Percentiles rank a stretch among this genome's conserved stretches.
phyloP scores from a whole-genome alignment of 2,329 filamentous ascomycete species.

The Chaetomium sp. region DNA sequence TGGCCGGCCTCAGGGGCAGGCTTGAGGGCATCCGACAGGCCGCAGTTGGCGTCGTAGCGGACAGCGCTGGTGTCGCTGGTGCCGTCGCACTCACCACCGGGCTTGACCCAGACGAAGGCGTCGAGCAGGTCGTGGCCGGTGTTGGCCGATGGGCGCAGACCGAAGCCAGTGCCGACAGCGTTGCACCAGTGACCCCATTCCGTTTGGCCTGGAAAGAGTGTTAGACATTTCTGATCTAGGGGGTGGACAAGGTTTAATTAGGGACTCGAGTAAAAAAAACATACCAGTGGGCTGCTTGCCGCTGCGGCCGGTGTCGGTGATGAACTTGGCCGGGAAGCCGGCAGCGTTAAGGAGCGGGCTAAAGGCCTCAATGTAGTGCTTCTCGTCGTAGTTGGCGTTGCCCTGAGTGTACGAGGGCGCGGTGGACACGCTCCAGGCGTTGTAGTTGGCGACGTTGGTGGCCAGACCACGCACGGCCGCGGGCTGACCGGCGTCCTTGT shows the following conservation, averaged over 20 bases:
- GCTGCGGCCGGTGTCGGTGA: constrained; percentile 47
- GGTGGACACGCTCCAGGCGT: constrained; percentile 37
- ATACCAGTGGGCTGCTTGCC: constrained; percentile 50
- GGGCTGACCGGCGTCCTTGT: constrained; percentile 44
- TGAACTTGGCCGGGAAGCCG: constrained; percentile 43
- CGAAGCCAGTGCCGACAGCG: constrained; percentile 38
- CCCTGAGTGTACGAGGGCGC: constrained; percentile 42
- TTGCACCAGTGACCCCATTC: constrained; percentile 58
- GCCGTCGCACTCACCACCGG: constrained; percentile 53
- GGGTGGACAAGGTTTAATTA: neutral
- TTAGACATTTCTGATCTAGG: neutral
- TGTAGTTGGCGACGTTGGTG: constrained; percentile 56
- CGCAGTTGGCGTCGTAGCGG: constrained; percentile 49
- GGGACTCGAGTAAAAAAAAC: neutral
- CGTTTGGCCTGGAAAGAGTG: constrained; percentile 34
- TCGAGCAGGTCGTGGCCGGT: constrained; percentile 55
- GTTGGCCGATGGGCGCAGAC: constrained; percentile 54
- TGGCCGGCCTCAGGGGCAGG: constrained; percentile 64
- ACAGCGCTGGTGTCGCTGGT: constrained; percentile 41
- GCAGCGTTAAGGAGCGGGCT: constrained; percentile 50
- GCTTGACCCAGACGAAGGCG: constrained; percentile 67
- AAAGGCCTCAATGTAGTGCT: constrained; percentile 57
- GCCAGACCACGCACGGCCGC: constrained; percentile 46
- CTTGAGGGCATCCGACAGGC: constrained; percentile 45
- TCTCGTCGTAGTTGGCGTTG: constrained; percentile 47